A percentile compares a stretch with the other conserved stretches of the same genome.
phyloP scores from a whole-genome alignment of 148 eudicot genomes.

The Nyssa sinensis region DNA sequence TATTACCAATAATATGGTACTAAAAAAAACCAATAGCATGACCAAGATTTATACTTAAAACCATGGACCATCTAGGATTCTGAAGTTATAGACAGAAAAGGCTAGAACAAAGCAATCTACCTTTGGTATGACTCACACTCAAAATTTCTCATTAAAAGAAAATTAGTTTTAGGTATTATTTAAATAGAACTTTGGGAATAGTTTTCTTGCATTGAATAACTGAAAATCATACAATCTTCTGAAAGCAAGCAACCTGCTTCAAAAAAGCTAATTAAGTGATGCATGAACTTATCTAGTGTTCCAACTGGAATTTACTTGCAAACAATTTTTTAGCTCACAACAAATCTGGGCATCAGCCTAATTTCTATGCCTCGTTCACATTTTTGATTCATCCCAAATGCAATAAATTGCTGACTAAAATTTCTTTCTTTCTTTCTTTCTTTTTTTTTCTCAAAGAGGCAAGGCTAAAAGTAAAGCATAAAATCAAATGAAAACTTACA shows the following conservation, averaged over 20 bases:
- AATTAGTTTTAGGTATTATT: too few species aligned
- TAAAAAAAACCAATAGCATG: too few species aligned
- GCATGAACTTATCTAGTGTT: background rate
- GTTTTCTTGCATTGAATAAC: background rate
- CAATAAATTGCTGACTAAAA: background rate
- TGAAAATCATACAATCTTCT: conserved; percentile 6
- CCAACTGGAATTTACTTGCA: conserved; percentile 4
- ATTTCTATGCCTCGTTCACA: background rate
- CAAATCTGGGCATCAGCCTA: background rate
- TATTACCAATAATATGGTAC: too few species aligned
- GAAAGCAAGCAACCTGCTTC: background rate
- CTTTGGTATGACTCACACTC: background rate
- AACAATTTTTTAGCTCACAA: background rate
- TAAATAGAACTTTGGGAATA: background rate
- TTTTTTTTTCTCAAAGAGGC: too few species aligned
- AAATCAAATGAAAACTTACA: background rate
- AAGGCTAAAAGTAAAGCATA: background rate
- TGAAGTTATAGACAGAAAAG: too few species aligned
- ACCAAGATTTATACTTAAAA: too few species aligned
- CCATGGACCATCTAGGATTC: too few species aligned
- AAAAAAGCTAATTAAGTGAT: too few species aligned
- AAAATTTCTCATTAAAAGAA: background rate
- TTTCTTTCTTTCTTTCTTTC: background rate
- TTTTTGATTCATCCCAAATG: background rate
- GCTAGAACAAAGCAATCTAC: too few species aligned